Evolutionary conservation across 2,329 filamentous ascomycete genomes (phyloP).

Genomic region (Kalaharituber pfeilii): DNA sequence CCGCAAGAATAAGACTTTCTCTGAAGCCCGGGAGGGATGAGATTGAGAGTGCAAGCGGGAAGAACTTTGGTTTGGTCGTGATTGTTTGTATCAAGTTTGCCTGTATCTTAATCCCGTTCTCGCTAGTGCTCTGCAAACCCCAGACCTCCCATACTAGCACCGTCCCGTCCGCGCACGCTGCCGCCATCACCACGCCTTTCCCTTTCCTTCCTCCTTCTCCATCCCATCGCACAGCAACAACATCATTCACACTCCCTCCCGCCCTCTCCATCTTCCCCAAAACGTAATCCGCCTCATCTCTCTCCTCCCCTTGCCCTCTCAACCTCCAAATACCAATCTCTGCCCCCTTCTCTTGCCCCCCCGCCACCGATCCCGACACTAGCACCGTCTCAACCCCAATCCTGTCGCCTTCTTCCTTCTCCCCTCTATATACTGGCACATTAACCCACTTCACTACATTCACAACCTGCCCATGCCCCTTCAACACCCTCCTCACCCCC

Average conservation of each 20-base stretch:
- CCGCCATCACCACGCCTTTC: slow-evolving; percentile 31
- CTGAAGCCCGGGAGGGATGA: slow-evolving; percentile 32
- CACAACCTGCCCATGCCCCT: slow-evolving; percentile 12
- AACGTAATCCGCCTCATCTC: background rate
- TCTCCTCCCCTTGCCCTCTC: background rate
- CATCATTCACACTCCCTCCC: background rate
- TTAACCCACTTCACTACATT: slow-evolving; percentile 8
- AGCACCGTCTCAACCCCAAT: slow-evolving; percentile 7
- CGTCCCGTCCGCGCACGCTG: slow-evolving; percentile 45
- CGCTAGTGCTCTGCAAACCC: background rate
- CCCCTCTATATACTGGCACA: background rate
- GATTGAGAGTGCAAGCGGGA: slow-evolving; percentile 62
- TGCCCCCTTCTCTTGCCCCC: background rate
- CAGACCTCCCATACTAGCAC: slow-evolving; percentile 50
- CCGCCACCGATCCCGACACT: background rate
- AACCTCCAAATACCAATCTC: background rate
- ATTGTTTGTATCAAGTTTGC: slow-evolving; percentile 50
- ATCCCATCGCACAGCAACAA: background rate
- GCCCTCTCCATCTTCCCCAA: background rate
- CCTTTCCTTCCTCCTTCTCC: background rate
- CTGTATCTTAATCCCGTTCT: slow-evolving; percentile 23
- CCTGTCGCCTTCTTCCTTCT: slow-evolving; percentile 10
- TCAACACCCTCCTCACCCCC: background rate
- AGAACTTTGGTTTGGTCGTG: slow-evolving; percentile 56
- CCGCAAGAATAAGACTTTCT: slow-evolving; percentile 47